Evolutionary conservation across 2,329 filamentous ascomycete genomes (phyloP).

Genomic region (Scytalidium lignicola): DNA sequence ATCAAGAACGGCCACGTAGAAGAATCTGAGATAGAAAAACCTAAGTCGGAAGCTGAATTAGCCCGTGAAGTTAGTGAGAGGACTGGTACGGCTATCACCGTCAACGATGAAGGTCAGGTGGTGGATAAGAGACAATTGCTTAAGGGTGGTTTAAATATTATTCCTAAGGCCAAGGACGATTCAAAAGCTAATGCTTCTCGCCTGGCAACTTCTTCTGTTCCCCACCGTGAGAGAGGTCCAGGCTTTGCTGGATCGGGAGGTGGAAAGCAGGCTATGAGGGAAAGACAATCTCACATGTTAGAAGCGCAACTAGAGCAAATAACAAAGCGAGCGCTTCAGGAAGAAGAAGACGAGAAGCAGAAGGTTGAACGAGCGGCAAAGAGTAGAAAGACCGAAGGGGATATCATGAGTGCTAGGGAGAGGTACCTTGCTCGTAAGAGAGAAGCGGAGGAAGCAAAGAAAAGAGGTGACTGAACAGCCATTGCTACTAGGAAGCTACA

Average conservation of each 20-base stretch:
- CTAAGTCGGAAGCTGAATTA: constrained; percentile 57
- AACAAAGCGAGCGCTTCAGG: constrained; percentile 65
- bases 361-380: constrained; percentile 62
- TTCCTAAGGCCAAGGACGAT: constrained; percentile 53
- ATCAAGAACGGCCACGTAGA: constrained; percentile 38
- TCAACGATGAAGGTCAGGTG: constrained; percentile 80
- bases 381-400: constrained; percentile 70
- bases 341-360: constrained; percentile 59
- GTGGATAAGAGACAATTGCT: constrained; percentile 81
- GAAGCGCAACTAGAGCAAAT: constrained; percentile 71
- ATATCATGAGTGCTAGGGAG: constrained; percentile 74
- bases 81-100: constrained; percentile 51
- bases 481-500: neutral
- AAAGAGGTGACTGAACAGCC: constrained; percentile 32
- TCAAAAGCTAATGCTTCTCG: constrained; percentile 8
- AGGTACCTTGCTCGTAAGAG: constrained; percentile 73
- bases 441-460: constrained; percentile 66
- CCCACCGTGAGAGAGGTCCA: constrained; percentile 20
- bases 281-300: constrained; percentile 73
- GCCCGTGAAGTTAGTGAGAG: constrained; percentile 62
- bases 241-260: constrained; percentile 39
- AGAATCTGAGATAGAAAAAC: constrained; percentile 32
- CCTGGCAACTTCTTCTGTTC: constrained; percentile 11
- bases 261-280: constrained; percentile 62
- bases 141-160: constrained; percentile 69